Base-by-base conservation (phyloP, 495 filamentous ascomycete species). In the Xylaria grammica region DNA sequence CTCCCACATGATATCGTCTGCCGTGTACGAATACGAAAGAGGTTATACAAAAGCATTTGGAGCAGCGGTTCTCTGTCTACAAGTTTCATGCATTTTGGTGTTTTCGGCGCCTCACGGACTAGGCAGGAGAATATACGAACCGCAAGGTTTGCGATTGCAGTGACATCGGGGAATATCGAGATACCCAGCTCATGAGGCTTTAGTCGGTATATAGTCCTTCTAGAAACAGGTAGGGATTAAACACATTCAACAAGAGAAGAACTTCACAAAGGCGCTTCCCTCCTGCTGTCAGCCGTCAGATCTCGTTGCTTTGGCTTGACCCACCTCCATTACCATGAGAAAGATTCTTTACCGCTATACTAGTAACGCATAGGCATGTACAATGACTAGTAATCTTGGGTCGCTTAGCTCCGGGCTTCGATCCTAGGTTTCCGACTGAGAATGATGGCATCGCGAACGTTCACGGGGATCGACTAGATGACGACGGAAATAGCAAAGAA, bases 131-230 rank as follows among this genome's bases (percentile, higher is more conserved):
- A 34, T 3, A 27, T 5, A 62, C 34, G 49, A 62, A n/a, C 29
- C 60, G 17, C 50, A 34, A 62, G 49, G 48, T 54, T 62, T 53
- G 38, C 49, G 60, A 60, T 17, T 62, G 36, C 22, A 42, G 34
- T 62, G 34, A 40, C 22, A 17, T 38, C 17, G n/a, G 26, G 1
- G 26, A 20, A 51, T 42, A 19, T 52, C 46, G 59, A 62, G 60
- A 62, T 62, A 62, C 60, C 60, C 60, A 62, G 24, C 49, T 62
- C 36, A 44, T 40, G 48, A 53, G 36, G 49, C 13, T 54, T 53
- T 20, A 24, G n/a, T 34, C 49, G 26, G 26, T 53, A 53, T 45
- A 62, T 54, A 62, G 27, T 52, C 11, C n/a, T 34, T 42, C 20
- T 19, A 38, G 45, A 27, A 4, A 50, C 20, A 45, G 17, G 13